Percentiles rank a stretch among this genome's conserved stretches.
Evolutionary conservation across 1,284 basidiomycete species (phyloP).

Genomic region (Trichosporon sp.): DNA sequence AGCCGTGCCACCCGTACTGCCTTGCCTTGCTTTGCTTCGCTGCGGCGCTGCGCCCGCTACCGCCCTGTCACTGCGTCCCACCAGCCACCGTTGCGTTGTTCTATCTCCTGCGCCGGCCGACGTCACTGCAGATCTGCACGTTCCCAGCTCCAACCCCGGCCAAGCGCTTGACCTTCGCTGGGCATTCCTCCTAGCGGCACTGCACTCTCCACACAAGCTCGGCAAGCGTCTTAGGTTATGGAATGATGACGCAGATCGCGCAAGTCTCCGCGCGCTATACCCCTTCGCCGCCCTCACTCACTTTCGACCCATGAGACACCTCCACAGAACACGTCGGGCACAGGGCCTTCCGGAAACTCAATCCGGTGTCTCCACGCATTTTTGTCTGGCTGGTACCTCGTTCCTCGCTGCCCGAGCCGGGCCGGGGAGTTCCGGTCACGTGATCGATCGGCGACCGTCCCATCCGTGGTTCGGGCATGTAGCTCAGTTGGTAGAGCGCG

Average conservation of each 20-base stretch:
- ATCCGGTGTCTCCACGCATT: not conserved
- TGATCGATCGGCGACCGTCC: not conserved
- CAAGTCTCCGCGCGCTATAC: not conserved
- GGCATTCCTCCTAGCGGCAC: not conserved
- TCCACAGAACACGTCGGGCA: not conserved
- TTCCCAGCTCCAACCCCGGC: not conserved
- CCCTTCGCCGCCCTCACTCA: not conserved
- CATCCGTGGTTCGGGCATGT: too few relatives aligned
- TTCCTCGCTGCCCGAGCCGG: not conserved
- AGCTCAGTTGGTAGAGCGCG: too few relatives aligned
- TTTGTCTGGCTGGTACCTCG: not conserved
- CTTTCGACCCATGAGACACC: not conserved
- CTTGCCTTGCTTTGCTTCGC: not conserved
- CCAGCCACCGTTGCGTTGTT: not conserved
- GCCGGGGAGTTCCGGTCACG: not conserved
- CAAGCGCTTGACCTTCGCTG: not conserved
- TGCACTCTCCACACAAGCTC: not conserved
- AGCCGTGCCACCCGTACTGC: too few relatives aligned
- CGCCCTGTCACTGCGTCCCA: not conserved
- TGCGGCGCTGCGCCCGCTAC: not conserved
- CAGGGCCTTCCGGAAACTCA: not conserved
- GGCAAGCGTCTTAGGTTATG: not conserved
- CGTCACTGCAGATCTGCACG: not conserved
- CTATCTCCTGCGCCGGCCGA: not conserved
- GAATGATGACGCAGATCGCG: not conserved